Percentiles rank a stretch among this genome's conserved stretches.
Conservation (phyloP, 2,329 filamentous ascomycete genomes). For the Fusarium protoensiforme region DNA sequence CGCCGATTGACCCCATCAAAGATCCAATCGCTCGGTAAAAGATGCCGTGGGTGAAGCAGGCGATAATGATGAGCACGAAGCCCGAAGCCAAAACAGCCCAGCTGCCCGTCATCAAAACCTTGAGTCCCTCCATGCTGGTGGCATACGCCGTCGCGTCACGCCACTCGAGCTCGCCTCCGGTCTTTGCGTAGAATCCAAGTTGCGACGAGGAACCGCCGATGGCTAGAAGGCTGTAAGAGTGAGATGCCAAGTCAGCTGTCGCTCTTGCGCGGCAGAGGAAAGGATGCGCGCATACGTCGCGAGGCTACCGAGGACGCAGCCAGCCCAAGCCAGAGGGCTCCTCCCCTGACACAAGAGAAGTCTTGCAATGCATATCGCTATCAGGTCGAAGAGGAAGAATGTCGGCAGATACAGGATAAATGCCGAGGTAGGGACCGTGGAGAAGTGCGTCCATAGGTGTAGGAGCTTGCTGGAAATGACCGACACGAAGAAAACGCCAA, state of each 20-base stretch:
- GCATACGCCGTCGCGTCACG: constrained; percentile 45
- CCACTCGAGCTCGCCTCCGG: constrained; percentile 48
- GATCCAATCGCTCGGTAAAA: constrained; percentile 38
- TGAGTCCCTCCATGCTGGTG: constrained; percentile 44
- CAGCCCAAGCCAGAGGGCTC: constrained; percentile 31
- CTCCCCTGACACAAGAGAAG: constrained; percentile 40
- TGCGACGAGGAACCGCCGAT: constrained; percentile 46
- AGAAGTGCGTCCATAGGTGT: constrained; percentile 42
- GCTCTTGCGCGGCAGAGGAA: neutral
- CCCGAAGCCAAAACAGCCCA: constrained; percentile 39
- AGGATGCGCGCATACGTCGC: constrained; percentile 36
- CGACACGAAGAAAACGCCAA: constrained; percentile 45
- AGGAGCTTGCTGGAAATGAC: constrained; percentile 44
- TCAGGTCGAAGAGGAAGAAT: constrained; percentile 44
- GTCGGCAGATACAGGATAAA: constrained; percentile 48
- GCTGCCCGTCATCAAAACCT: constrained; percentile 47
- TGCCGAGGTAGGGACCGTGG: constrained; percentile 38
- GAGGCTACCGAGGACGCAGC: constrained; percentile 34
- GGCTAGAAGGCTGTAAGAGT: constrained; percentile 37
- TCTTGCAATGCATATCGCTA: constrained; percentile 39
- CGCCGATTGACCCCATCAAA: constrained; percentile 30
- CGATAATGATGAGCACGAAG: constrained; percentile 34
- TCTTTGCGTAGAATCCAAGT: constrained; percentile 46
- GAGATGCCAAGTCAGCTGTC: constrained; percentile 8
- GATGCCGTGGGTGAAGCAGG: constrained; percentile 38